Conservation (phyloP, 139 green algal species). For the Chlamydomonas asymmetrica region DNA sequence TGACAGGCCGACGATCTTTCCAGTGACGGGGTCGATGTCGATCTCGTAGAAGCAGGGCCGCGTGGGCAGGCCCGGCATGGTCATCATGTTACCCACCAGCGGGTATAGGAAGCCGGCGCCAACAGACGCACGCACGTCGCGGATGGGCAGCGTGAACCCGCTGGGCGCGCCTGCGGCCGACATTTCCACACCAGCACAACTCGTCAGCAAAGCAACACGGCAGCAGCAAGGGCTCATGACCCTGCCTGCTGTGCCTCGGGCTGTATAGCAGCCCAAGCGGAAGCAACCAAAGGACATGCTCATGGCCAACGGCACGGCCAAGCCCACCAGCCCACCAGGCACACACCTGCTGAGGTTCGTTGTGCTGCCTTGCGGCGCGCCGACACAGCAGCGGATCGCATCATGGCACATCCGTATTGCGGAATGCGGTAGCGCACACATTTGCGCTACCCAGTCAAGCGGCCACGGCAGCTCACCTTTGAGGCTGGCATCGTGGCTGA, state of each 20-base stretch:
- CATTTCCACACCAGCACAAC: neutral
- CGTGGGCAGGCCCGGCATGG: slow-evolving; percentile 89
- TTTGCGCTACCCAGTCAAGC: too few relatives aligned
- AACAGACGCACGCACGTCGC: slow-evolving; percentile 81
- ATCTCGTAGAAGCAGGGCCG: slow-evolving; percentile 94
- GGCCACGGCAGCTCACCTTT: too few relatives aligned
- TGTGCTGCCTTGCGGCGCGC: too few relatives aligned
- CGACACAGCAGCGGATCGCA: too few relatives aligned
- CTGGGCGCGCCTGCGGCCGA: slow-evolving; percentile 68
- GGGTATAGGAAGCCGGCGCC: slow-evolving; percentile 94
- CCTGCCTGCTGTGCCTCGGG: neutral
- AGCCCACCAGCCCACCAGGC: too few relatives aligned
- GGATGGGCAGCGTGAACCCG: slow-evolving; percentile 91
- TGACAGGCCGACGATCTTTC: slow-evolving; percentile 82
- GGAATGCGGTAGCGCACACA: too few relatives aligned
- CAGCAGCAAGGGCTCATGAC: neutral
- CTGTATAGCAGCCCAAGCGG: too few relatives aligned
- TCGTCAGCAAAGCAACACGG: neutral
- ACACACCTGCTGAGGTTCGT: too few relatives aligned
- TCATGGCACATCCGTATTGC: too few relatives aligned
- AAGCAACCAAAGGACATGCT: too few relatives aligned
- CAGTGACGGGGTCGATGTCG: slow-evolving; percentile 78
- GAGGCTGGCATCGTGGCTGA: slow-evolving; percentile 76
- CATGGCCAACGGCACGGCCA: too few relatives aligned
- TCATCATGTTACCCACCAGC: slow-evolving; percentile 92